Percentiles rank a stretch among this genome's conserved stretches.
phyloP scores from a whole-genome alignment of 176 grass and related monocot genomes.

The barley (Hordeum vulgare) region MorexV3_pseudomolecules_assembly NC_058519.1:612113553-612114052 shows the following conservation, averaged over 20 bases:
- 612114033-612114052: slow-evolving; percentile 47
- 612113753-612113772: neutral
- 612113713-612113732: neutral
- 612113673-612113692: neutral
- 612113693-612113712: neutral
- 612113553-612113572: neutral
- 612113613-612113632: neutral
- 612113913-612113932: neutral
- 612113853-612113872: neutral
- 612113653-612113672: neutral
- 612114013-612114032: slow-evolving; percentile 85
- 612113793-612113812: neutral
- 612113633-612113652: neutral
- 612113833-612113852: neutral
- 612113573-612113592: neutral
- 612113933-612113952: slow-evolving; percentile 5
- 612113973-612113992: neutral
- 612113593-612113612: neutral
- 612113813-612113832: neutral
- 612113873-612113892: neutral
- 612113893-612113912: neutral
- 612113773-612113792: neutral
- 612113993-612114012: slow-evolving; percentile 8
- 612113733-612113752: neutral
- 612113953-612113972: slow-evolving; percentile 1